Evolutionary conservation across 179 eudicot species (phyloP).

Genomic region (Corrigiola litoralis): DNA sequence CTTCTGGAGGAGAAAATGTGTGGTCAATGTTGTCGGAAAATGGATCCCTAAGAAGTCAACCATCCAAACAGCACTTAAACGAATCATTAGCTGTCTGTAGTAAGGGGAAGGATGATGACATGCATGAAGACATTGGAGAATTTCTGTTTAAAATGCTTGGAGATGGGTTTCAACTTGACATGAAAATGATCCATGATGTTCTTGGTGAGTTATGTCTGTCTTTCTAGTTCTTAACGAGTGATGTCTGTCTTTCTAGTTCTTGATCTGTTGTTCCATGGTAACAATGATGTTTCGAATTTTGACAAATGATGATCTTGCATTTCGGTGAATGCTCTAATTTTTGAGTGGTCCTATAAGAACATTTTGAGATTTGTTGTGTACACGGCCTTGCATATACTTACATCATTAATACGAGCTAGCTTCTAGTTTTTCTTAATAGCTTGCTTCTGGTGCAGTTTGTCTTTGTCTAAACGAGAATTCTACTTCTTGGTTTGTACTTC

Average conservation of each 20-base stretch:
- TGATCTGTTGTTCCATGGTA: too few species aligned
- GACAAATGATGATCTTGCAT: too few species aligned
- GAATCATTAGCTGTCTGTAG: conserved; percentile 3
- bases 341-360: too few species aligned
- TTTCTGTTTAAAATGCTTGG: conserved; percentile 74
- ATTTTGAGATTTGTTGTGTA: background rate
- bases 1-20: background rate
- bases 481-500: background rate
- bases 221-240: conserved; percentile 55
- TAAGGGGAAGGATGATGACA: conserved; percentile 16
- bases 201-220: conserved; percentile 39
- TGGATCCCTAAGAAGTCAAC: conserved; percentile 3
- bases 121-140: conserved; percentile 44
- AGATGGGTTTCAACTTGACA: conserved; percentile 61
- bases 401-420: background rate
- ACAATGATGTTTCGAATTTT: too few species aligned
- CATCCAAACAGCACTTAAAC: background rate
- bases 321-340: too few species aligned
- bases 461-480: background rate
- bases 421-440: background rate
- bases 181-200: conserved; percentile 51
- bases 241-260: conserved; percentile 30
- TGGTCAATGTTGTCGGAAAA: conserved; percentile 1
- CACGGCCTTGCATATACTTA: background rate
- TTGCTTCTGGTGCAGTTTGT: conserved; percentile 1